phyloP scores from a whole-genome alignment of 2,329 filamentous ascomycete species.

The Ophiocordyceps camponoti-saundersi region DNA sequence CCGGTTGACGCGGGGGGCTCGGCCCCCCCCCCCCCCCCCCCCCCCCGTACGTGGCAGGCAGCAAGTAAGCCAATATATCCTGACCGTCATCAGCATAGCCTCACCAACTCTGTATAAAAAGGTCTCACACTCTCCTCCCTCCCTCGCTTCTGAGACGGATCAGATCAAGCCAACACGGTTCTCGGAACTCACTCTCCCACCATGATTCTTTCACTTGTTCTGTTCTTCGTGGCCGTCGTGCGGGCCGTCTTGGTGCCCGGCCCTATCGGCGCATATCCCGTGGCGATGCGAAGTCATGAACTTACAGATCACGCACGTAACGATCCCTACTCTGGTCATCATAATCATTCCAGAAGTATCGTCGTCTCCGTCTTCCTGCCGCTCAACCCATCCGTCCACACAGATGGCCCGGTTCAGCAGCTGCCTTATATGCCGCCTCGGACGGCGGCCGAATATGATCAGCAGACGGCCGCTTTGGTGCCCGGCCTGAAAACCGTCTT shows the following conservation, averaged over 20 bases:
- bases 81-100: no score
- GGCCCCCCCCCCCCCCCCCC: no score
- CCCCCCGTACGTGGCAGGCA: no score
- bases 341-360: constrained; percentile 1
- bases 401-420: neutral
- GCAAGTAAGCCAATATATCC: no score
- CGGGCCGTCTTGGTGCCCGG: constrained; percentile 3
- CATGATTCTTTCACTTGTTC: neutral
- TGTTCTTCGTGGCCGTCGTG: neutral
- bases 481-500: neutral
- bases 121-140: no score
- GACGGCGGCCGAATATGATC: constrained; percentile 1
- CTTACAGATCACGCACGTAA: constrained; percentile 6
- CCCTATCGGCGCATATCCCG: constrained; percentile 1
- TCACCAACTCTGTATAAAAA: no score
- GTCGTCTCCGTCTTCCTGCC: constrained; percentile 1
- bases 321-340: constrained; percentile 6
- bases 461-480: neutral
- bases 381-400: neutral
- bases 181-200: no score
- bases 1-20: no score
- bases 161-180: no score
- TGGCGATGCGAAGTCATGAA: constrained; percentile 3
- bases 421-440: constrained; percentile 5
- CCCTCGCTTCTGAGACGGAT: no score